These are phyloP conservation scores for Aegilops tauschii DNA, from an alignment of 176 grass and related monocot genomes.

Conservation along the genomic window DNA sequence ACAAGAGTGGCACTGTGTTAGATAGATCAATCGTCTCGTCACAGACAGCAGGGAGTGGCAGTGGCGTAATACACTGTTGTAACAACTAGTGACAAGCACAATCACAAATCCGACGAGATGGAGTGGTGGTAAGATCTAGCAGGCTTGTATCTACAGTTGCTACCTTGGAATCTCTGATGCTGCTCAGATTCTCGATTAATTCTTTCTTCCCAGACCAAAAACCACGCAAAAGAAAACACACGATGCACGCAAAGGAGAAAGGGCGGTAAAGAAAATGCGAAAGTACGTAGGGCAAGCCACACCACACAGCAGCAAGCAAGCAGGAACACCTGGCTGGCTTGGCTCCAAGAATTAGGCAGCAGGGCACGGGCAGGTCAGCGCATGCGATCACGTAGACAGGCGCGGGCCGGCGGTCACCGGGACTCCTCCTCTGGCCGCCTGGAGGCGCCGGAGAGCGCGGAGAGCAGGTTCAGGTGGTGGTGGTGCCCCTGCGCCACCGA, in stretches of 20 bases:
- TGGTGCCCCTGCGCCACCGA: constrained; percentile 53
- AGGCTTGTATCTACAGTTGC: constrained; percentile 33
- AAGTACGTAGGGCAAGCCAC: constrained; percentile 18
- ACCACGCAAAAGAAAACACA: constrained; percentile 30
- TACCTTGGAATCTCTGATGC: constrained; percentile 14
- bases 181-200: not conserved
- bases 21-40: not conserved
- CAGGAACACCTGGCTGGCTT: not conserved
- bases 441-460: constrained; percentile 43
- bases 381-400: not conserved
- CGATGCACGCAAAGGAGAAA: constrained; percentile 10
- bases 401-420: constrained; percentile 30
- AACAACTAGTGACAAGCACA: not conserved
- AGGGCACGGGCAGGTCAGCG: not conserved
- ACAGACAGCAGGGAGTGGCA: not conserved
- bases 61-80: not conserved
- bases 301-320: not conserved
- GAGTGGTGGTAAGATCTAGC: not conserved
- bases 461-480: constrained; percentile 53
- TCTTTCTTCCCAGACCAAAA: not conserved
- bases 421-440: constrained; percentile 36
- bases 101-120: constrained; percentile 20
- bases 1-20: not conserved
- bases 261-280: not conserved
- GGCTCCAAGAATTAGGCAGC: constrained; percentile 1